These are phyloP conservation scores for Lecanicillium sp. DNA, from an alignment of 2,329 filamentous ascomycete species.

Conservation along the genomic window DNA sequence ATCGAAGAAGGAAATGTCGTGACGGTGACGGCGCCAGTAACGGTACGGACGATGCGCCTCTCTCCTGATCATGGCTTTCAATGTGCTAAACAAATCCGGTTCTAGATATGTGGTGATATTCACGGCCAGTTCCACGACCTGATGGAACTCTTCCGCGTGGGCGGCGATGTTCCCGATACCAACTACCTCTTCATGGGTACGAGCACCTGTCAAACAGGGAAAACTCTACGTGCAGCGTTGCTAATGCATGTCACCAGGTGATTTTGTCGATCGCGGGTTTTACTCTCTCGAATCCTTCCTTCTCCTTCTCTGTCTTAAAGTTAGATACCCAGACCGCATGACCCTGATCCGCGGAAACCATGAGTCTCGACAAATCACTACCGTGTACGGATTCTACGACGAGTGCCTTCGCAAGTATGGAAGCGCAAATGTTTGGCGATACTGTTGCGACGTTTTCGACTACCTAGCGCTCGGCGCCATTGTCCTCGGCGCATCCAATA, in stretches of 20 bases:
- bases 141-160: conserved; percentile 93
- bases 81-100: neutral
- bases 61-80: neutral
- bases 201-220: neutral
- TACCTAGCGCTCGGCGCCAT: conserved; percentile 88
- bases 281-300: conserved; percentile 97
- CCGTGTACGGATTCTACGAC: conserved; percentile 97
- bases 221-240: too few species aligned
- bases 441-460: conserved; percentile 97
- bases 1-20: conserved; percentile 98
- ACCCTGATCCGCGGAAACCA: conserved; percentile 93
- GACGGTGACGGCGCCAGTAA: conserved; percentile 88
- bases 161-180: conserved; percentile 88
- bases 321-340: conserved; percentile 94
- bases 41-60: conserved; percentile 44
- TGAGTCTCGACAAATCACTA: conserved; percentile 94
- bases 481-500: conserved; percentile 76
- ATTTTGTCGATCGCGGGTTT: conserved; percentile 97
- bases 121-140: conserved; percentile 95
- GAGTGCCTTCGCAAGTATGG: conserved; percentile 95
- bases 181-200: conserved; percentile 95
- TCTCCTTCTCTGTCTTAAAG: conserved; percentile 90
- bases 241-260: conserved; percentile 47
- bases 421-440: conserved; percentile 92
- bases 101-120: conserved; percentile 87